Evolutionary conservation across 2,329 filamentous ascomycete genomes (phyloP).

Genomic region (Didymella exigua): DNA sequence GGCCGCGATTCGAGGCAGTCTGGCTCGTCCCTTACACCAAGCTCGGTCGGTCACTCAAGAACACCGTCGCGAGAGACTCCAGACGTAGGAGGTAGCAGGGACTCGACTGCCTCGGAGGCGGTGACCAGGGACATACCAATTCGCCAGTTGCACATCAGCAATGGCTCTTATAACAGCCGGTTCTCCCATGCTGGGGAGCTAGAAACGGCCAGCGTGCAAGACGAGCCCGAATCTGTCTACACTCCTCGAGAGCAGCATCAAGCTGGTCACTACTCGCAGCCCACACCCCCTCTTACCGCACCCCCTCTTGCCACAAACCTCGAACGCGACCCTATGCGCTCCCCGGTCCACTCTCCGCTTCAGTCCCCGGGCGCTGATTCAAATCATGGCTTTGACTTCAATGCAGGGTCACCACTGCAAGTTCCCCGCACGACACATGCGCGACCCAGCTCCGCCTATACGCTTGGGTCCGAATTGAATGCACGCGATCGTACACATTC

Average conservation of each 20-base stretch:
- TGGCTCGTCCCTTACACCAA: slow-evolving; percentile 39
- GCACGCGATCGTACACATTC: slow-evolving; percentile 65
- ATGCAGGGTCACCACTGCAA: slow-evolving; percentile 38
- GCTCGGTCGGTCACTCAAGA: slow-evolving; percentile 44
- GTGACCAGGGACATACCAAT: slow-evolving; percentile 44
- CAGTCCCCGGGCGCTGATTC: slow-evolving; percentile 43
- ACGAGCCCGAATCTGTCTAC: slow-evolving; percentile 32
- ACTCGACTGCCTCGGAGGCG: slow-evolving; percentile 33
- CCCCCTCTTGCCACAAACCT: slow-evolving; percentile 32
- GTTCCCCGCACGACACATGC: slow-evolving; percentile 63
- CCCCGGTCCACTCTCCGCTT: slow-evolving; percentile 28
- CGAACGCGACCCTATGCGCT: slow-evolving; percentile 34
- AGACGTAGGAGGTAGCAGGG: slow-evolving; percentile 30
- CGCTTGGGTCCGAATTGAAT: slow-evolving; percentile 71
- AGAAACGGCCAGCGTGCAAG: slow-evolving; percentile 35
- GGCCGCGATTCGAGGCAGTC: slow-evolving; percentile 45
- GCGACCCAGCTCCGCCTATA: slow-evolving; percentile 78
- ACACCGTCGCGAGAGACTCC: slow-evolving; percentile 44
- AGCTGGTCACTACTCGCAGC: slow-evolving; percentile 27
- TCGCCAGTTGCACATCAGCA: slow-evolving; percentile 42
- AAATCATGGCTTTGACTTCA: slow-evolving; percentile 41
- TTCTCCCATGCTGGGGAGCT: slow-evolving; percentile 43
- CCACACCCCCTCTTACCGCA: slow-evolving; percentile 33
- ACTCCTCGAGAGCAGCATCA: slow-evolving; percentile 29
- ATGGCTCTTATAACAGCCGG: slow-evolving; percentile 38